Base-by-base conservation (phyloP, 768 basidiomycete species). In the Rhodotorula toruloides region DNA sequence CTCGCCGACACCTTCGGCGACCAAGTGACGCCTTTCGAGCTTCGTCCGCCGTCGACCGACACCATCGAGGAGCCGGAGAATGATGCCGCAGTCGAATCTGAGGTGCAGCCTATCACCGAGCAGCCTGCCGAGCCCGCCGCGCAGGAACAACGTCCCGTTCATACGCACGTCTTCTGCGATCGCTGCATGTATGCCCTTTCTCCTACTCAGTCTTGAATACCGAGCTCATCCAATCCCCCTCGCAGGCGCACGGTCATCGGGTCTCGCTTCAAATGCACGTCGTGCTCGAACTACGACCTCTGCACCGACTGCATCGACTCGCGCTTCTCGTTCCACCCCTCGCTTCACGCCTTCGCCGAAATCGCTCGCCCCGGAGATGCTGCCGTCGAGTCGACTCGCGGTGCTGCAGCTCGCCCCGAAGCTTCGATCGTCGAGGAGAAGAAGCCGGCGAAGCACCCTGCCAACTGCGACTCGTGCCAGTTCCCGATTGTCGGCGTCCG, bases 231-330 rank as follows among this genome's bases (percentile, higher is more conserved):
- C 17, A 10, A 8, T 1, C 29, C 32, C 80, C 6, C 36, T 4
- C 21, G 34, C 53, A 54, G 53, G 8, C 72, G 77, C 29, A 82
- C 77, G 10, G 80, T 91, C 43, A 79, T 82, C 61, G 90, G 90
- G 16, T 73, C 84, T 63, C 82, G 90, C 54, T 85, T 88, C 77
- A 91, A 91, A 76, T 91, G 90, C 59, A 1, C 3, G 4, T n/a
- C 11, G 3, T 71, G 70, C 65, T 29, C 43, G 16, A 71, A 71
- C 62, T 67, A 61, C 58, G 70, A 71, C 46, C 46, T 63, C 11
- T 67, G 62, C 65, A 56, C 39, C 21, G 32, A 34, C 16, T 71
- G 70, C 58, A 14, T 71, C 54, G 70, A 66, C 46, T 16, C 25
- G 21, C 58, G 61, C 50, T 37, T n/a, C 22, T 2, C 19, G 11